Percentiles rank a stretch among this genome's conserved stretches.
Evolutionary conservation across 257 asterid genomes (phyloP).

Genomic region (Thymus quinquecostatus): DNA sequence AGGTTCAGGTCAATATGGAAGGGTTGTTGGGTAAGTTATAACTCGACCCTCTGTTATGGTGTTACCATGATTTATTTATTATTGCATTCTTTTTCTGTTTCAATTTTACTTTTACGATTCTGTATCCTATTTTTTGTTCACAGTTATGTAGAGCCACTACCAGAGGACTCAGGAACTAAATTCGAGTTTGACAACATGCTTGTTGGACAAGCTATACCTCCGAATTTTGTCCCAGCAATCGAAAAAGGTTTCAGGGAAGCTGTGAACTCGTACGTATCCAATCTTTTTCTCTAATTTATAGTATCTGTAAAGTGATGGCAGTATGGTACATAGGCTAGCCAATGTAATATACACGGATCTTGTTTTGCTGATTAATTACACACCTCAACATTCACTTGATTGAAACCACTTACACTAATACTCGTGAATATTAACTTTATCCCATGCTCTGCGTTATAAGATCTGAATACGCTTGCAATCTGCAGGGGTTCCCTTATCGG

Average conservation of each 20-base stretch:
- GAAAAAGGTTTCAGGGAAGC: slow-evolving; percentile 99
- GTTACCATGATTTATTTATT: slow-evolving; percentile 1
- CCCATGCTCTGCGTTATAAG: not conserved
- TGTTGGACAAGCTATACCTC: slow-evolving; percentile 89
- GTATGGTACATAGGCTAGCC: slow-evolving; percentile 4
- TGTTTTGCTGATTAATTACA: slow-evolving; percentile 20
- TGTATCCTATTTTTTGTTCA: slow-evolving; percentile 31
- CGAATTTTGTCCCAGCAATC: slow-evolving; percentile 91
- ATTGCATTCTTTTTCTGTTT: not conserved
- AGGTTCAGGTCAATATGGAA: slow-evolving; percentile 98
- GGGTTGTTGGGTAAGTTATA: slow-evolving; percentile 80
- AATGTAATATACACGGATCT: slow-evolving; percentile 21
- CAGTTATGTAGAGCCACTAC: slow-evolving; percentile 94
- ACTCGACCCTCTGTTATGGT: not conserved
- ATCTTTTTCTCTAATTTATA: slow-evolving; percentile 10
- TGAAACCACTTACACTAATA: not conserved
- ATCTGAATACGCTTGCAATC: slow-evolving; percentile 28
- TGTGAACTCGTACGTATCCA: slow-evolving; percentile 85
- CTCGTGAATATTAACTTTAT: not conserved
- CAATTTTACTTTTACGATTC: not conserved
- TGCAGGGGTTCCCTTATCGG: slow-evolving; percentile 97
- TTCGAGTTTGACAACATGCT: slow-evolving; percentile 88
- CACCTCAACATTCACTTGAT: not conserved
- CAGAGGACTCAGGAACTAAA: slow-evolving; percentile 72
- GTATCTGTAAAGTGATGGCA: not conserved